Conservation (phyloP, 2,329 filamentous ascomycete genomes). For the Pestalotiopsis sp. region DNA sequence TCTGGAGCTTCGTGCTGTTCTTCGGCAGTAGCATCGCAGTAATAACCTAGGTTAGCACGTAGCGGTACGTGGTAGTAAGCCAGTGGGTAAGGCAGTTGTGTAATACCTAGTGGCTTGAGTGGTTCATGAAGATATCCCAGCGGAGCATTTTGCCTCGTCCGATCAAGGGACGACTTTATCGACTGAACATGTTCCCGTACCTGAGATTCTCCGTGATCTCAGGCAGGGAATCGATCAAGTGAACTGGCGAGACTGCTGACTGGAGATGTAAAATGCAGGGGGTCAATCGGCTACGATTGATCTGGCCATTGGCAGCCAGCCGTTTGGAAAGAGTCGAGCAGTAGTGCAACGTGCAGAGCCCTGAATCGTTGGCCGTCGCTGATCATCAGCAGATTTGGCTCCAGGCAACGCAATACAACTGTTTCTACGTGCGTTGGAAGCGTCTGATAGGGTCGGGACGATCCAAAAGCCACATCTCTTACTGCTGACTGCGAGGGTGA, state of each 20-base stretch:
- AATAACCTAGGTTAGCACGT: not conserved
- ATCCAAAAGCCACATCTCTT: not conserved
- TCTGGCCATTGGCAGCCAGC: not conserved
- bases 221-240: not conserved
- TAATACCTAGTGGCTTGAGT: not conserved
- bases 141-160: not conserved
- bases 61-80: not conserved
- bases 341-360: not conserved
- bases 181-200: not conserved
- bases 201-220: not conserved
- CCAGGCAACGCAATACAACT: not conserved
- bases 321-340: not conserved
- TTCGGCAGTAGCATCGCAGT: not conserved
- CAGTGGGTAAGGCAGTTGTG: not conserved
- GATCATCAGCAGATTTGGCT: not conserved
- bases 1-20: not conserved
- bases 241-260: not conserved
- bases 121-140: not conserved
- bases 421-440: not conserved
- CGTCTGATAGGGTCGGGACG: not conserved
- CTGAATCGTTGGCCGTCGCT: conserved; percentile 1
- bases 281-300: not conserved
- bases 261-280: not conserved
- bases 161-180: not conserved
- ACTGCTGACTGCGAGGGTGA: not conserved